A percentile compares a stretch with the other conserved stretches of the same genome.
phyloP scores from a whole-genome alignment of 352 stramenopile genomes.

The Thraustochytrium sp. region DNA sequence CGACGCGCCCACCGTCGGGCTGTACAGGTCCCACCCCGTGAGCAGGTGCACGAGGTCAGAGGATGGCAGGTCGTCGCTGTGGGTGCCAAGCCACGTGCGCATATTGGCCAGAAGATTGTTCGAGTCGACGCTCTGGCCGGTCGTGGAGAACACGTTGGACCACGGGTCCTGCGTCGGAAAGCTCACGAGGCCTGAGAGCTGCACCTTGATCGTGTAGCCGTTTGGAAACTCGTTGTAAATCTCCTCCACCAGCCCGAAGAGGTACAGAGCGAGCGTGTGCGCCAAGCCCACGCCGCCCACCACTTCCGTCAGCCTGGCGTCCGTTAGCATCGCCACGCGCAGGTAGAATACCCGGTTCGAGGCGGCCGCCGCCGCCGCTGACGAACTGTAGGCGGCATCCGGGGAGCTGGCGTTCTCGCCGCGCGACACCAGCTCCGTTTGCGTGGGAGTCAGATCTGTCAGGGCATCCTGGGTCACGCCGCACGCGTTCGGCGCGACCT shows the following conservation, averaged over 20 bases:
- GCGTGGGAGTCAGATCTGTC: neutral
- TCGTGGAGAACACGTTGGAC: neutral
- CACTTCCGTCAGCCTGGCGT: neutral
- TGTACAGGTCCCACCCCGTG: constrained; percentile 18
- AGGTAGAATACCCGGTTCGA: neutral
- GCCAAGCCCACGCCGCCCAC: neutral
- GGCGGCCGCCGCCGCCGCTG: too few species aligned
- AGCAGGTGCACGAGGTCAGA: neutral
- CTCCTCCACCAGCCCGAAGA: constrained; percentile 9
- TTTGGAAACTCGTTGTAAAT: neutral
- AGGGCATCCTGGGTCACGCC: neutral
- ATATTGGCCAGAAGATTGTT: neutral
- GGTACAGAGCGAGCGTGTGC: neutral
- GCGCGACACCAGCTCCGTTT: too few species aligned
- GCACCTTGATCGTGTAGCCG: neutral
- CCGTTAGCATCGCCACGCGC: neutral
- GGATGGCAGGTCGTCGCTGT: neutral
- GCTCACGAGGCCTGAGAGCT: neutral
- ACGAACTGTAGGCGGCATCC: too few species aligned
- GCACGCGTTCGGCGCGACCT: neutral
- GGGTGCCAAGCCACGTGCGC: neutral
- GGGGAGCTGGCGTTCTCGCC: too few species aligned
- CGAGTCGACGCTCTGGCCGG: neutral
- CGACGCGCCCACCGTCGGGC: neutral
- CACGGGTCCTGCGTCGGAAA: neutral